Conservation (phyloP, 768 basidiomycete species). For the Collybia mongolica region DNA sequence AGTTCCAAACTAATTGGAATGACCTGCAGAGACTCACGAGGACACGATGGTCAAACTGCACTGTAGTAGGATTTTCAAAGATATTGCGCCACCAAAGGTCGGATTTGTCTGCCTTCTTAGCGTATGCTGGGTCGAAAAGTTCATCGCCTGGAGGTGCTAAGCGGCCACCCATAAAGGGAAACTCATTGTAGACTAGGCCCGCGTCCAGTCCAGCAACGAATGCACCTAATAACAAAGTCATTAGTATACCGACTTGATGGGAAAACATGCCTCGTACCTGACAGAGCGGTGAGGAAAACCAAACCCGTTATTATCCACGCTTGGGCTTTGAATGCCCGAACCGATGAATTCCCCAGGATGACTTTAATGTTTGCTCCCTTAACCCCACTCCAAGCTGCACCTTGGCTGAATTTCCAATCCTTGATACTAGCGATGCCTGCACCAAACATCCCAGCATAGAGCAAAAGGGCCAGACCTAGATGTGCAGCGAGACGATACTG, state of each 20-base stretch:
- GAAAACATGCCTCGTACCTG: conserved; percentile 51
- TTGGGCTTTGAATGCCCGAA: conserved; percentile 56
- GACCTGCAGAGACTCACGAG: conserved; percentile 54
- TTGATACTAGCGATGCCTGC: conserved; percentile 72
- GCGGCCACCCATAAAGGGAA: conserved; percentile 92
- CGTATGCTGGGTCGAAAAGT: conserved; percentile 75
- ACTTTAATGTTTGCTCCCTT: conserved; percentile 37
- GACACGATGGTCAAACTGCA: conserved; percentile 94
- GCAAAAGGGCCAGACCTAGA: conserved; percentile 83
- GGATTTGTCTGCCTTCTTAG: conserved; percentile 62
- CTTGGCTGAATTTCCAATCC: conserved; percentile 73
- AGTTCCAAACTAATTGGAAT: neutral
- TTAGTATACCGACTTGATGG: conserved; percentile 1
- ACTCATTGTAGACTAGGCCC: conserved; percentile 96
- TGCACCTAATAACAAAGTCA: conserved; percentile 57
- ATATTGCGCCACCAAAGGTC: conserved; percentile 96
- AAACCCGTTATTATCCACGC: conserved; percentile 69
- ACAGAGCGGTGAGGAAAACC: conserved; percentile 89
- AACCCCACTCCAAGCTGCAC: conserved; percentile 58
- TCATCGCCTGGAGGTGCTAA: conserved; percentile 81
- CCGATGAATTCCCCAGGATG: conserved; percentile 52
- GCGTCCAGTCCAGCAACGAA: conserved; percentile 98
- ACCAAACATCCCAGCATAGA: conserved; percentile 93
- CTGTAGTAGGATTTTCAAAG: conserved; percentile 96
- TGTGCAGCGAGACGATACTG: conserved; percentile 97